Conservation (phyloP, 345 rosid genomes). For the Aurinia saxatilis region DNA sequence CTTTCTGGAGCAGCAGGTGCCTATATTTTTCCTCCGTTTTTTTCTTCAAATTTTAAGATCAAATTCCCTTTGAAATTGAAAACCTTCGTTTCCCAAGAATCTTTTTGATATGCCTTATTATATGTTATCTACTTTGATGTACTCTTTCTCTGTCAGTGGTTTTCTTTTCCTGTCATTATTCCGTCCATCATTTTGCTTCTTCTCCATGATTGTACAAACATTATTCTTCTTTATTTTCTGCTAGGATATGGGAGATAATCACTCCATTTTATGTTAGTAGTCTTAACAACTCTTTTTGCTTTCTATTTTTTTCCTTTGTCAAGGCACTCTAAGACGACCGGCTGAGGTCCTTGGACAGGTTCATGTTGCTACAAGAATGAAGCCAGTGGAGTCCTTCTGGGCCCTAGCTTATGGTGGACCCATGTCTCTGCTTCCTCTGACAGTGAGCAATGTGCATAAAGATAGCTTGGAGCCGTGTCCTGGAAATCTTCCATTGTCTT, state of each 20-base stretch:
- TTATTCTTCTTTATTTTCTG: neutral
- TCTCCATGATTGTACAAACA: neutral
- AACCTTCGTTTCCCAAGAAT: neutral
- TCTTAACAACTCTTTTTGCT: slow-evolving; percentile 9
- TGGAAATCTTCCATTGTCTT: slow-evolving; percentile 50
- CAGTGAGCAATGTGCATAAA: slow-evolving; percentile 61
- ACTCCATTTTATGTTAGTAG: neutral
- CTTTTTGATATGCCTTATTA: slow-evolving; percentile 3
- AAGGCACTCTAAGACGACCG: slow-evolving; percentile 80
- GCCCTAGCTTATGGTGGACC: slow-evolving; percentile 98
- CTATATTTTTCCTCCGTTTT: slow-evolving; percentile 15
- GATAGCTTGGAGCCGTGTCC: slow-evolving; percentile 69
- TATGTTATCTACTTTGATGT: slow-evolving; percentile 2
- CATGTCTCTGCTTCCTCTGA: slow-evolving; percentile 87
- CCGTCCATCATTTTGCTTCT: slow-evolving; percentile 2
- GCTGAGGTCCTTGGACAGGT: slow-evolving; percentile 99
- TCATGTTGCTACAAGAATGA: slow-evolving; percentile 81
- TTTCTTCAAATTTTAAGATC: neutral
- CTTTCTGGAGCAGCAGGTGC: slow-evolving; percentile 91
- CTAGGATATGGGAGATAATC: slow-evolving; percentile 3
- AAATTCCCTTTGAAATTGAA: neutral
- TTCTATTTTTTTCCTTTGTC: slow-evolving; percentile 20
- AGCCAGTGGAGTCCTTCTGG: slow-evolving; percentile 90
- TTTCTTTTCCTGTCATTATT: neutral
- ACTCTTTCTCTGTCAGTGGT: neutral